Evolutionary conservation across 352 stramenopile species (phyloP), one percentile per base, ranked within the genome.

Genomic region (Phytophthora tentaculata): DNA sequence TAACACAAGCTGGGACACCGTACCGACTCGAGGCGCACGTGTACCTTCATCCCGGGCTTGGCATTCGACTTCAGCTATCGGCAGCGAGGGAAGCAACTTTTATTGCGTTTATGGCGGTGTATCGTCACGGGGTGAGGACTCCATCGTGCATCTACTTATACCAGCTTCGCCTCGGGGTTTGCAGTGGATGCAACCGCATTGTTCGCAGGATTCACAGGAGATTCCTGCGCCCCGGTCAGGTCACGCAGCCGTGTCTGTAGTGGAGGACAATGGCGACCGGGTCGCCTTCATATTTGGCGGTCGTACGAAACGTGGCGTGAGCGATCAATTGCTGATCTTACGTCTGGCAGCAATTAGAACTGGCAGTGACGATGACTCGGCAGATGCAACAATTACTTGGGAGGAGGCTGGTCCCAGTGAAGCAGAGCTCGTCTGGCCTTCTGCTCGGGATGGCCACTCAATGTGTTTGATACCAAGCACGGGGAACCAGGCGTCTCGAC

Each of bases 31-130:
- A 51, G 71, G 77, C 7, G 28, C 39, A 24, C 3, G 23, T n/a
- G 9, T 48, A 4, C 82, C 84, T n/a, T 67, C 60, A 12, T 76
- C 81, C 1, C 76, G 84, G n/a, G 77, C 82, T 3, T 93, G 84
- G 84, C 84, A 93, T 51, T 76, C 77, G 0, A 66, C 82, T 14
- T 73, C 67, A 28, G 23, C 52, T 13, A 74, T 89, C n/a, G 64
- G 68, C 16, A 37, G 60, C 10, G n/a, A 39, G 0, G 35, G 16
- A 9, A 56, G 41, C 2, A 66, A 67, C 0, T 52, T 64, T 1
- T 73, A 83, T 23, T 81, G 71, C 56, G 64, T 91, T 1, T 90
- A 90, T 35, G 84, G 84, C 5, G 84, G 84, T 4, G 78, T 90
- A 6, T 93, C 84, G 12, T 80, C 73, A 19, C 69, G 53, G 20